Evolutionary conservation across 192 early-diverging fungal genomes (phyloP), one percentile per base, ranked within the genome.

Genomic region (Neocallimastix lanati): DNA sequence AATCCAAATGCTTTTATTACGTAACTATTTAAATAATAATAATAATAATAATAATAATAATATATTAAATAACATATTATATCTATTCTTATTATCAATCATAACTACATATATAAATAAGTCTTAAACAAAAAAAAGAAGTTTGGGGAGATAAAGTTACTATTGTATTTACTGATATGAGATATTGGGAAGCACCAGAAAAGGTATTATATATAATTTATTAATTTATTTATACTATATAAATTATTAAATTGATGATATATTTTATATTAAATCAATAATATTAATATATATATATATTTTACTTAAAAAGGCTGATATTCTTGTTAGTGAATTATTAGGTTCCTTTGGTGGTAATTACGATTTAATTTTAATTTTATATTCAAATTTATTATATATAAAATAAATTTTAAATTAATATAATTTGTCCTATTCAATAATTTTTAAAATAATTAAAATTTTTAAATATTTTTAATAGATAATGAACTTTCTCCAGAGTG

Each of bases 401-500:
- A n/a, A n/a, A n/a, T n/a, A n/a, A n/a, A n/a, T n/a, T n/a, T n/a
- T n/a, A n/a, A n/a, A n/a, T n/a, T n/a, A n/a, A n/a, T n/a, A n/a
- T n/a, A n/a, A n/a, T n/a, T n/a, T n/a, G n/a, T n/a, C n/a, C n/a
- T n/a, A n/a, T n/a, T n/a, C n/a, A n/a, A n/a, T n/a, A n/a, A n/a
- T n/a, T n/a, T n/a, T n/a, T n/a, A n/a, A n/a, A n/a, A n/a, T n/a
- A n/a, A n/a, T n/a, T n/a, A n/a, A n/a, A n/a, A n/a, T n/a, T n/a
- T n/a, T n/a, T n/a, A n/a, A n/a, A n/a, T n/a, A 21, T n/a, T 77
- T 5, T 86, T 13, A 29, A 58, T 28, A 86, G 97, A 99, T 85
- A 99, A 99, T 85, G 96, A 99, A 83, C 90, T 99, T 25, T 96
- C 98, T n/a, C 98, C 98, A 13, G 98, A 99, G 84, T 99, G 96